Percentiles rank a stretch among this genome's conserved stretches.
phyloP scores from a whole-genome alignment of 2,329 filamentous ascomycete species.

The Curvularia eragrostidis region DNA sequence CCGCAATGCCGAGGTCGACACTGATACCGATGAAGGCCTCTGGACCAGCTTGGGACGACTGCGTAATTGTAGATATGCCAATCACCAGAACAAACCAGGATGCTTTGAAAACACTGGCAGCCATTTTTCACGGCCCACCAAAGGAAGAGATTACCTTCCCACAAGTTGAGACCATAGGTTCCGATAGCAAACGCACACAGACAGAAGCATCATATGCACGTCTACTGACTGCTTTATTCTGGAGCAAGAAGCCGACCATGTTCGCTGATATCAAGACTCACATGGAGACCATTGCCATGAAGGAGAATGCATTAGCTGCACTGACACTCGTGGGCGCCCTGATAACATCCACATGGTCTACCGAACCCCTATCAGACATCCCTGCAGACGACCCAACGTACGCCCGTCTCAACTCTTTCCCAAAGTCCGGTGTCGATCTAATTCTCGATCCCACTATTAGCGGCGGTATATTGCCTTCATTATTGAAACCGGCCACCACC shows the following conservation, averaged over 20 bases:
- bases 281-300: constrained; percentile 64
- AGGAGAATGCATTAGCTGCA: constrained; percentile 63
- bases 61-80: constrained; percentile 58
- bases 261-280: constrained; percentile 61
- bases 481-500: constrained; percentile 63
- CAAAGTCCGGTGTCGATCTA: constrained; percentile 56
- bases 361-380: constrained; percentile 49
- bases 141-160: constrained; percentile 49
- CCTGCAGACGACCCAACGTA: constrained; percentile 60
- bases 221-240: constrained; percentile 62
- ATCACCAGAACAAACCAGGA: constrained; percentile 61
- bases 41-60: constrained; percentile 46
- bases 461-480: constrained; percentile 61
- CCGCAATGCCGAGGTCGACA: constrained; percentile 61
- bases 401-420: constrained; percentile 45
- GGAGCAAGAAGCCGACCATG: constrained; percentile 57
- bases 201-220: constrained; percentile 62
- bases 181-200: constrained; percentile 43
- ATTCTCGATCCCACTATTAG: constrained; percentile 60
- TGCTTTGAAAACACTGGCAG: constrained; percentile 61
- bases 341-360: constrained; percentile 62
- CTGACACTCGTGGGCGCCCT: constrained; percentile 60
- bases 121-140: constrained; percentile 62
- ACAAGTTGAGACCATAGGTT: constrained; percentile 32
- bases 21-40: constrained; percentile 55